phyloP scores from a whole-genome alignment of 2,329 filamentous ascomycete genomes.

The Verticillium nonalfalfae region DNA sequence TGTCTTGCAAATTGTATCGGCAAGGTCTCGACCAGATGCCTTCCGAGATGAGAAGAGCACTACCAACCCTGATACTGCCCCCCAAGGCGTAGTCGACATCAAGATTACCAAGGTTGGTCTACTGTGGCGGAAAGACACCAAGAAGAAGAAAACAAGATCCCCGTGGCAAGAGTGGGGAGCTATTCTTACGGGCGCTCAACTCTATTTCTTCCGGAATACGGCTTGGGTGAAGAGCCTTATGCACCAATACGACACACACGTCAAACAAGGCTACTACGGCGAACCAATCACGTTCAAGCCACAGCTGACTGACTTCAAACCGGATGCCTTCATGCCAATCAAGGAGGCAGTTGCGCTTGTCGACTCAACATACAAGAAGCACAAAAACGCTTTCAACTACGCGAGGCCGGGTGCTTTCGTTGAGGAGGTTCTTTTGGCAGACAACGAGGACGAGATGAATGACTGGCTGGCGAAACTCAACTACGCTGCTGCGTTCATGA shows the following conservation, averaged over 20 bases:
- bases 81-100: conserved; percentile 92
- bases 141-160: conserved; percentile 89
- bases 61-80: conserved; percentile 77
- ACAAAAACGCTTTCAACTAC: conserved; percentile 92
- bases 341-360: conserved; percentile 85
- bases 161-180: conserved; percentile 99
- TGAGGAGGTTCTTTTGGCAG: conserved; percentile 86
- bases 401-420: conserved; percentile 72
- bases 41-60: conserved; percentile 87
- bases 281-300: conserved; percentile 85
- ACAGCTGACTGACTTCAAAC: conserved; percentile 85
- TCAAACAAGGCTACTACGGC: conserved; percentile 69
- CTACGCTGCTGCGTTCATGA: conserved; percentile 90
- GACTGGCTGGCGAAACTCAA: conserved; percentile 97
- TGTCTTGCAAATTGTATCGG: conserved; percentile 90
- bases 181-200: conserved; percentile 89
- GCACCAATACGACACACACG: conserved; percentile 76
- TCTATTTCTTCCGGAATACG: conserved; percentile 94
- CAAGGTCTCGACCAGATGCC: conserved; percentile 85
- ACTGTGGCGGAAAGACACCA: conserved; percentile 88
- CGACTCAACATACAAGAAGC: conserved; percentile 83
- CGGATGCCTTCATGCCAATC: conserved; percentile 88
- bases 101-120: conserved; percentile 95
- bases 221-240: conserved; percentile 89
- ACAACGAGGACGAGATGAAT: conserved; percentile 86